A percentile compares a stretch with the other conserved stretches of the same genome.
phyloP scores from a whole-genome alignment of 352 stramenopile genomes.

The Stephanocyclus meneghinianus region DNA sequence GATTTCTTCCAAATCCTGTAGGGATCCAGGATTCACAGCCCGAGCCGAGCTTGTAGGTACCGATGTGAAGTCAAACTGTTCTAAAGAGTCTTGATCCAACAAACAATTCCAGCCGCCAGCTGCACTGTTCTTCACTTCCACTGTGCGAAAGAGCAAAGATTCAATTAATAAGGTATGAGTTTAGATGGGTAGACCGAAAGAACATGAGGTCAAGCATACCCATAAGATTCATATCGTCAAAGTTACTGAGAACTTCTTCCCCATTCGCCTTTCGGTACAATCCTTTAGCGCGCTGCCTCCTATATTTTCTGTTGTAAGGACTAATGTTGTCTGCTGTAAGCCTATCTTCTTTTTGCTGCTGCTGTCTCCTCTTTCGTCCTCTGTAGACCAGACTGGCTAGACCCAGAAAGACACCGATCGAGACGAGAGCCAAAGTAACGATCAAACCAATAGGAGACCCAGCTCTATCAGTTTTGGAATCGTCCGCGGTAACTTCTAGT shows the following conservation, averaged over 20 bases:
- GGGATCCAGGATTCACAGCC: background rate
- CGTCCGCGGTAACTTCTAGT: background rate
- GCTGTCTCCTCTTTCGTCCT: background rate
- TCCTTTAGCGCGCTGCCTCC: background rate
- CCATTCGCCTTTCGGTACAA: background rate
- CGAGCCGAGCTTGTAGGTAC: background rate
- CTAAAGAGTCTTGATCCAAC: background rate
- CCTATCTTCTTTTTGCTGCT: background rate
- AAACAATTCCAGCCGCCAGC: background rate
- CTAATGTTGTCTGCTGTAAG: background rate
- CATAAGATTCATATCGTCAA: background rate
- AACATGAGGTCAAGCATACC: background rate
- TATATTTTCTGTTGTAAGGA: background rate
- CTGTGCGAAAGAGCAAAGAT: background rate
- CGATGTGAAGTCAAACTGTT: background rate
- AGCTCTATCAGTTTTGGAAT: background rate
- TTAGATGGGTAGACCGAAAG: background rate
- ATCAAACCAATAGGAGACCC: background rate
- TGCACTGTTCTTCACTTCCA: background rate
- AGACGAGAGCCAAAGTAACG: background rate
- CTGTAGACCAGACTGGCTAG: background rate
- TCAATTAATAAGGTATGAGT: background rate
- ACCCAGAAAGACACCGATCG: background rate
- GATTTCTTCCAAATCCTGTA: slow-evolving; percentile 1
- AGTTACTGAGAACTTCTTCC: background rate